Evolutionary conservation across 1,284 basidiomycete genomes (phyloP).

Genomic region (Naganishia liquefaciens): DNA sequence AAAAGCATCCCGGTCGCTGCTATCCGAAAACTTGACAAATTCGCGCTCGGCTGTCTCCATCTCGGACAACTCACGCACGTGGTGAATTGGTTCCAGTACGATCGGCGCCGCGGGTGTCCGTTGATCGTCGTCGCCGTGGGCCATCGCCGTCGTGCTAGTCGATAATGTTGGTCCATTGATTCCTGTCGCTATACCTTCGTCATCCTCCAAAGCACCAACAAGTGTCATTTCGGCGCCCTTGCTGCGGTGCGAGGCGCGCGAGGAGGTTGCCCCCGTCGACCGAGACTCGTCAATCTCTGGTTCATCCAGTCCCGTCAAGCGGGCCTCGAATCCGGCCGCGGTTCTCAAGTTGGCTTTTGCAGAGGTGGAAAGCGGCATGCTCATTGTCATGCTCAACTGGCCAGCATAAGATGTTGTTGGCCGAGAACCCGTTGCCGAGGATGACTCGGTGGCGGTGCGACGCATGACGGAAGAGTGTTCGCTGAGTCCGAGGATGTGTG

Average conservation of each 20-base stretch:
- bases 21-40: slow-evolving; percentile 28
- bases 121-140: background rate
- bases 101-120: background rate
- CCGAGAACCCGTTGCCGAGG: background rate
- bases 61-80: slow-evolving; percentile 3
- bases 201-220: background rate
- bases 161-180: too few species aligned
- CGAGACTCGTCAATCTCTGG: background rate
- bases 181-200: too few species aligned
- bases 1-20: slow-evolving; percentile 26
- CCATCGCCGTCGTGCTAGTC: background rate
- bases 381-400: slow-evolving; percentile 11
- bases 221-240: too few species aligned
- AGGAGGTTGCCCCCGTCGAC: too few species aligned
- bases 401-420: background rate
- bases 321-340: background rate
- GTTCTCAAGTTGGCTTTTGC: background rate
- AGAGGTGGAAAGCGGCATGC: slow-evolving; percentile 9
- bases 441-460: background rate
- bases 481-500: background rate
- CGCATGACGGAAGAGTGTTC: too few species aligned
- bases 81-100: background rate
- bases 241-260: too few species aligned
- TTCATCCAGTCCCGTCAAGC: background rate
- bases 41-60: slow-evolving; percentile 30